Base-by-base conservation (phyloP, 169 alveolate species). In the Theileria annulata region DNA sequence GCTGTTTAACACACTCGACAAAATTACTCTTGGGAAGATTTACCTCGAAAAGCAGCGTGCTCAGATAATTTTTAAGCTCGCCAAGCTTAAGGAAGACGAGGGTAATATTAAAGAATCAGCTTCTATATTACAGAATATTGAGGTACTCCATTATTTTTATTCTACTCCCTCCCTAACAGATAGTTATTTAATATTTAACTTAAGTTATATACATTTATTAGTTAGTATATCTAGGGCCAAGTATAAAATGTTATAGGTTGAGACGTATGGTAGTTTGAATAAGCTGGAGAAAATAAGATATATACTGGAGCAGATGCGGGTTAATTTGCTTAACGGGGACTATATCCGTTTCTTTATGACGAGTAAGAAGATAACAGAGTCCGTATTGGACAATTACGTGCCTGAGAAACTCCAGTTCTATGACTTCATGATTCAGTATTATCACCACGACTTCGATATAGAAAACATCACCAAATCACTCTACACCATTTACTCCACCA, bases 21-120 rank as follows among this genome's bases (percentile, higher is more conserved):
- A 71, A 30, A 84, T 90, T 42, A 90, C 93, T 21, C 77, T 71
- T 51, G 94, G 94, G 17, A 90, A 84, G 90, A 90, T 90, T 56
- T 90, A 81, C 58, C 79, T 90, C 35, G 94, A 90, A 48, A 79
- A 64, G 23, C 92, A 90, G 51, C 30, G 94, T n/a, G 91, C 94
- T 4, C 90, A 90, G 37, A 56, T 90, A 0, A 80, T 84, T 19
- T 79, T 75, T 58, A 76, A 82, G 0, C 62, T 82, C 10, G 87
- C 94, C 15, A 80, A 87, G 79, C 79, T 86, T 17, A 82, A 76
- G 68, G 94, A 90, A 71, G 88, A 74, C 15, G 83, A 70, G 19
- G 94, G 94, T 15, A 73, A 87, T 31, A 71, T 90, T 10, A 86
- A 77, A 66, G 94, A 78, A 51, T 88, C 94, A n/a, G 87, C 91